Evolutionary conservation across 108 stramenopile species (phyloP).

Genomic region (Stephanodiscus minutulus): DNA sequence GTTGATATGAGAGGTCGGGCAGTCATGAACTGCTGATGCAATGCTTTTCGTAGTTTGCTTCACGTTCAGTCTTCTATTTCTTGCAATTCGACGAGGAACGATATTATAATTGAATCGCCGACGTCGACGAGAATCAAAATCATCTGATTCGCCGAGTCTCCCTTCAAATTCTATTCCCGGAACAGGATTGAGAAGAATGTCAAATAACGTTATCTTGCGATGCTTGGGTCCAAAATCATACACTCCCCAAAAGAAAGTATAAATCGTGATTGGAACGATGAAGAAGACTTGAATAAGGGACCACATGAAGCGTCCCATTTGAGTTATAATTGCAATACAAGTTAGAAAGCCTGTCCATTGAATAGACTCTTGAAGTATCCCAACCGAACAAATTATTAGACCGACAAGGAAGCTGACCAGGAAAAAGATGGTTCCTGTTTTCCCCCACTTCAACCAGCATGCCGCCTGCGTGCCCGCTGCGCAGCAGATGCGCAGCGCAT

Average conservation of each 20-base stretch:
- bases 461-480: too few species aligned
- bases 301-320: neutral
- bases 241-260: neutral
- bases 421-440: too few species aligned
- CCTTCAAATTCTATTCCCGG: neutral
- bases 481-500: too few species aligned
- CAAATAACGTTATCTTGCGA: neutral
- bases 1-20: neutral
- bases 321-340: neutral
- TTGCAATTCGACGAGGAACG: neutral
- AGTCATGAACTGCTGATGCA: too few species aligned
- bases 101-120: neutral
- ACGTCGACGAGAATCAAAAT: neutral
- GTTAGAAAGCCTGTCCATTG: neutral
- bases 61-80: too few species aligned
- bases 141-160: neutral
- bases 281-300: neutral
- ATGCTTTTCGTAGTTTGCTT: too few species aligned
- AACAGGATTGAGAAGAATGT: neutral
- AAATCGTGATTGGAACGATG: neutral
- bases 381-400: too few species aligned
- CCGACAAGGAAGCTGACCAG: too few species aligned
- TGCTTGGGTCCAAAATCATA: slow-evolving; percentile 1
- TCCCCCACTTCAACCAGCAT: too few species aligned
- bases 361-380: too few species aligned